Evolutionary conservation across 768 basidiomycete species (phyloP), one percentile per base, ranked within the genome.

Genomic region (Leccinum barrowsii): DNA sequence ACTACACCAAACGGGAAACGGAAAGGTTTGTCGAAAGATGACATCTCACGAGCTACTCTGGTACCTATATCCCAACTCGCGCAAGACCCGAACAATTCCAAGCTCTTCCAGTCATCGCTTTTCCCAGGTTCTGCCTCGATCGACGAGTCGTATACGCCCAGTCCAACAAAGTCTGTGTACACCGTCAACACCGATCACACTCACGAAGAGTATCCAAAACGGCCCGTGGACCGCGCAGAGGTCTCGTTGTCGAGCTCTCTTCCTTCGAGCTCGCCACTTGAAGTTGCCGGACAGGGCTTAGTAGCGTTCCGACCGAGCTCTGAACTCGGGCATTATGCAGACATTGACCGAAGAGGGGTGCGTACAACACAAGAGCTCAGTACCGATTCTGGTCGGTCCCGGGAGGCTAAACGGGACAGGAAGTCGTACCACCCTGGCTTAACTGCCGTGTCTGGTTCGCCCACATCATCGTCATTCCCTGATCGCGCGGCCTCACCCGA

Each of bases 291-390:
- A 28, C 73, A 72, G 24, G 60, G 64, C 15, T 70, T 69, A 10
- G 69, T 71, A 22, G 53, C 74, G 12, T 57, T 78, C 56, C 84
- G 90, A 51, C 83, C 90, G 7, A 90, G 86, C 69, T 93, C 92
- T 26, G 91, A 91, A 70, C 77, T 91, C 47, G 91, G 91, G 4
- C 86, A 92, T 67, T 92, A 93, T 70, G 67, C 85, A 46, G 91
- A 92, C 72, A 69, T 85, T 59, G 80, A 82, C 46, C 71, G 66
- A 64, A 74, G 66, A 59, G 68, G 37, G 63, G 67, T 54, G 5
- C 48, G 60, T 15, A 50, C 59, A 47, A 75, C 76, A 21, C 70
- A 67, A 51, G 80, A 80, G 51, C 79, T 80, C 58, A 69, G 76
- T 46, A 82, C 81, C 40, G 88, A 87, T 59, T 78, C 78, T 56